These are phyloP conservation scores for Colletotrichum euphorbiae DNA, from an alignment of 2,329 filamentous ascomycete genomes.

Conservation along the genomic window DNA sequence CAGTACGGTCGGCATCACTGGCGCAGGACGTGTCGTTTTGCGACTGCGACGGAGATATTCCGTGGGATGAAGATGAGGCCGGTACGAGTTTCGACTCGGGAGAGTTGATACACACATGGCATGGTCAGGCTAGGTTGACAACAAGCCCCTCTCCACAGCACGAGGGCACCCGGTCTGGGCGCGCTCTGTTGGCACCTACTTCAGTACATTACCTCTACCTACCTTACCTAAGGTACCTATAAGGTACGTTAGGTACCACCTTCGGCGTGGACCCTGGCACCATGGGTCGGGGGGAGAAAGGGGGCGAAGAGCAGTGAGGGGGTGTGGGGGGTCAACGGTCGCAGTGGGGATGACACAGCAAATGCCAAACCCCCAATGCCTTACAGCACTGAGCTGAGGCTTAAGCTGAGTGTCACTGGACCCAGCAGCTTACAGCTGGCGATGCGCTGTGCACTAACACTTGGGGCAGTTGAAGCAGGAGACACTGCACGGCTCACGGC, in stretches of 20 bases:
- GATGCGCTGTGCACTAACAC: too few relatives aligned
- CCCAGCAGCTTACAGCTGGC: too few relatives aligned
- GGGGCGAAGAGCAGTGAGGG: neutral
- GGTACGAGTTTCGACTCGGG: constrained; percentile 32
- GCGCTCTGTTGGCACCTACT: too few relatives aligned
- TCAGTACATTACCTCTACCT: too few relatives aligned
- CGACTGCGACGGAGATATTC: constrained; percentile 8
- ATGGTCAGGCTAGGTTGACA: constrained; percentile 34
- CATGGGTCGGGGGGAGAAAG: neutral
- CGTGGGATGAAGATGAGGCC: constrained; percentile 26
- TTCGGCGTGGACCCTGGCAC: neutral
- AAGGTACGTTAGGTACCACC: neutral
- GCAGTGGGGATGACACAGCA: too few relatives aligned
- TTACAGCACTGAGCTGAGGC: too few relatives aligned
- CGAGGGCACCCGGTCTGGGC: neutral
- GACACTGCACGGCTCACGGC: too few relatives aligned
- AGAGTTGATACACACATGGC: constrained; percentile 28
- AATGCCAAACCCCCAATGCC: too few relatives aligned
- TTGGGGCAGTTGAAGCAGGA: too few relatives aligned
- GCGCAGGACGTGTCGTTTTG: constrained; percentile 4
- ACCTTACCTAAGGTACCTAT: too few relatives aligned
- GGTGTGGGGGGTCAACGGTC: too few relatives aligned
- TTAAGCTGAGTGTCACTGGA: too few relatives aligned
- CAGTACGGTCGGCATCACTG: constrained; percentile 32
- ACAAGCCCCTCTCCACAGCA: constrained; percentile 23